Percentiles rank a stretch among this genome's conserved stretches.
These are phyloP conservation scores for Xylariaceae sp. DNA, from an alignment of 2,329 filamentous ascomycete species.

Conservation along the genomic window DNA sequence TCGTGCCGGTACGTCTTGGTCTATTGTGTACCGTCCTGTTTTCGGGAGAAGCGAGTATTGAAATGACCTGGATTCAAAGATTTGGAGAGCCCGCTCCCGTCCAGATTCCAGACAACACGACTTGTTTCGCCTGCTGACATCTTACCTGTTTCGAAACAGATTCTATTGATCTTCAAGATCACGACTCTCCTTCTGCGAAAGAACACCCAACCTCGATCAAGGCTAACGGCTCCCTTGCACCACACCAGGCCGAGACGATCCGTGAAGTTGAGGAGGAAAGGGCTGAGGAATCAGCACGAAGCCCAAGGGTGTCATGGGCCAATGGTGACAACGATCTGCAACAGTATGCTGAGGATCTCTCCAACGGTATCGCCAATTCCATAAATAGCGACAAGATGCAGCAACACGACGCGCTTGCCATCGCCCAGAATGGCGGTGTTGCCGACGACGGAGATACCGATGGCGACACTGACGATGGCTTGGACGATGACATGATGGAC, in stretches of 20 bases:
- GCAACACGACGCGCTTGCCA: slow-evolving; percentile 54
- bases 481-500: slow-evolving; percentile 95
- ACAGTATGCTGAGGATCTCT: slow-evolving; percentile 43
- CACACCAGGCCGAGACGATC: slow-evolving; percentile 82
- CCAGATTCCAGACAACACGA: background rate
- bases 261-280: slow-evolving; percentile 75
- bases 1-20: slow-evolving; percentile 50
- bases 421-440: slow-evolving; percentile 58
- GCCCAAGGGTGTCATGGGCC: slow-evolving; percentile 55
- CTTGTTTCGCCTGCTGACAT: slow-evolving; percentile 23
- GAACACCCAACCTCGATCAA: slow-evolving; percentile 61
- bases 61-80: slow-evolving; percentile 15
- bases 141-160: slow-evolving; percentile 49
- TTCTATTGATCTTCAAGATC: slow-evolving; percentile 91
- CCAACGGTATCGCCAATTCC: slow-evolving; percentile 35
- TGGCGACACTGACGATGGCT: slow-evolving; percentile 66
- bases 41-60: slow-evolving; percentile 12
- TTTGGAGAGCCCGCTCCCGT: slow-evolving; percentile 5
- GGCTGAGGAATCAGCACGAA: slow-evolving; percentile 65
- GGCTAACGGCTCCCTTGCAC: slow-evolving; percentile 51
- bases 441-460: slow-evolving; percentile 60
- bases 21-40: slow-evolving; percentile 9
- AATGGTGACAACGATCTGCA: slow-evolving; percentile 37
- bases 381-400: slow-evolving; percentile 38
- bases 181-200: slow-evolving; percentile 75